Percentiles rank a stretch among this genome's conserved stretches.
phyloP scores from a whole-genome alignment of 495 filamentous ascomycete genomes.

The Aspergillus affinis region DNA sequence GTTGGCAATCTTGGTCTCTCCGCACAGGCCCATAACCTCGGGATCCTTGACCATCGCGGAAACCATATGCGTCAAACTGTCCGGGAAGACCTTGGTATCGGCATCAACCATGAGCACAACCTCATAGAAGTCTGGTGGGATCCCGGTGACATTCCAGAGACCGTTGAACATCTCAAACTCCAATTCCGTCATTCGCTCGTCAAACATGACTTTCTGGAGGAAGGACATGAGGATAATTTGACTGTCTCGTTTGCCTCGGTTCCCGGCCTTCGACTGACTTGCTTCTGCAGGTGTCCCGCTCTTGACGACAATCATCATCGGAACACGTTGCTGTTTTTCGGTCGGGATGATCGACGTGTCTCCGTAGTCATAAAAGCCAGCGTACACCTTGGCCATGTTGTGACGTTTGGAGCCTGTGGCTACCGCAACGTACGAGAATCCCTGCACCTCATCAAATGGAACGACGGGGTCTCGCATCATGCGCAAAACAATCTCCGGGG shows the following conservation, averaged over 20 bases:
- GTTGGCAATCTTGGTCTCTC: conserved; percentile 99
- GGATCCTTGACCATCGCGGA: conserved; percentile 99
- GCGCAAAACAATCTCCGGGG: conserved; percentile 82
- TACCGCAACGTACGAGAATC: conserved; percentile 96
- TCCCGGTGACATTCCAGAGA: conserved; percentile 96
- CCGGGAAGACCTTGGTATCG: conserved; percentile 98
- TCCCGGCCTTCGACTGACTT: conserved; percentile 81
- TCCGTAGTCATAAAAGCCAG: conserved; percentile 97
- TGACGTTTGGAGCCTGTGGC: conserved; percentile 94
- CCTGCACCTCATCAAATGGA: conserved; percentile 72
- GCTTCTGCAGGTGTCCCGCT: conserved; percentile 89
- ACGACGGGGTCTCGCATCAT: conserved; percentile 95
- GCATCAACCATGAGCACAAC: conserved; percentile 98
- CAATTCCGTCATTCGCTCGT: conserved; percentile 99
- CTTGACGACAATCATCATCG: conserved; percentile 97
- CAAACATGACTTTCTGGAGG: conserved; percentile 99
- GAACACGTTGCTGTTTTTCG: conserved; percentile 96
- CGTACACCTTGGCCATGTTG: conserved; percentile 99
- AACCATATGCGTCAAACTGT: conserved; percentile 97
- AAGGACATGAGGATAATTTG: conserved; percentile 99
- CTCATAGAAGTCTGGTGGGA: conserved; percentile 97
- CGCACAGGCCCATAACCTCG: conserved; percentile 98
- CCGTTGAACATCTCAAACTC: conserved; percentile 99
- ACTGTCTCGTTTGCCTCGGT: conserved; percentile 96
- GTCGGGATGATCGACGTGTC: conserved; percentile 70